Conservation (phyloP, 148 eudicot genomes). For the Camellia lanceoleosa region DNA sequence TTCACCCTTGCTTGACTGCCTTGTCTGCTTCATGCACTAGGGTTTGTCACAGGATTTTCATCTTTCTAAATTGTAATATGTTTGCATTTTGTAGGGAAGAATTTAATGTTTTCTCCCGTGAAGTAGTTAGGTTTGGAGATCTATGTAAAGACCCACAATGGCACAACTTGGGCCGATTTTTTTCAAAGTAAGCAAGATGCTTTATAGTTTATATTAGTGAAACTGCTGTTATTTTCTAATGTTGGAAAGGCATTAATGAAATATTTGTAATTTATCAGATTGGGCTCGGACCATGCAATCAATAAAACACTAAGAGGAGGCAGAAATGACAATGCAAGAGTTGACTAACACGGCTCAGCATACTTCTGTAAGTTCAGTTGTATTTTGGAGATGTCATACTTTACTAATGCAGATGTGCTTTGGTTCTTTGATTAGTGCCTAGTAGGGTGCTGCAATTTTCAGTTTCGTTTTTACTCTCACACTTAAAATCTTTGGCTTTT, state of each 20-base stretch:
- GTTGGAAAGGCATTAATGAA: neutral
- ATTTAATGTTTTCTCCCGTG: conserved; percentile 68
- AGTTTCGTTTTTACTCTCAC: neutral
- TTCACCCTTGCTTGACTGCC: neutral
- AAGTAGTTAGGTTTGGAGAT: conserved; percentile 85
- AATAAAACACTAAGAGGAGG: conserved; percentile 51
- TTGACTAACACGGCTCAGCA: conserved; percentile 64
- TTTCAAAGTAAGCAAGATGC: conserved; percentile 60
- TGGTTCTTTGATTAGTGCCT: neutral
- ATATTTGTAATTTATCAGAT: conserved; percentile 44
- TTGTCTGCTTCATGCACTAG: neutral
- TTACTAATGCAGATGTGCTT: neutral
- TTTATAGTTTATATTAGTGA: conserved; percentile 7
- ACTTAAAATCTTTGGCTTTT: neutral
- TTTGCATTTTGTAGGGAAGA: conserved; percentile 64
- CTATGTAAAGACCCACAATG: conserved; percentile 93
- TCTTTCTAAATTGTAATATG: neutral
- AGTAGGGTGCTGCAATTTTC: neutral
- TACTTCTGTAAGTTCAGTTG: conserved; percentile 70
- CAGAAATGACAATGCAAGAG: conserved; percentile 70
- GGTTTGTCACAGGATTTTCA: neutral
- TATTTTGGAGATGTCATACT: neutral
- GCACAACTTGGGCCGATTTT: conserved; percentile 80
- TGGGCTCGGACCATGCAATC: conserved; percentile 51
- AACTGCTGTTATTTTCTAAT: conserved; percentile 15